Evolutionary conservation across 1,284 basidiomycete species (phyloP).

Genomic region (Ganoderma meredithae): DNA sequence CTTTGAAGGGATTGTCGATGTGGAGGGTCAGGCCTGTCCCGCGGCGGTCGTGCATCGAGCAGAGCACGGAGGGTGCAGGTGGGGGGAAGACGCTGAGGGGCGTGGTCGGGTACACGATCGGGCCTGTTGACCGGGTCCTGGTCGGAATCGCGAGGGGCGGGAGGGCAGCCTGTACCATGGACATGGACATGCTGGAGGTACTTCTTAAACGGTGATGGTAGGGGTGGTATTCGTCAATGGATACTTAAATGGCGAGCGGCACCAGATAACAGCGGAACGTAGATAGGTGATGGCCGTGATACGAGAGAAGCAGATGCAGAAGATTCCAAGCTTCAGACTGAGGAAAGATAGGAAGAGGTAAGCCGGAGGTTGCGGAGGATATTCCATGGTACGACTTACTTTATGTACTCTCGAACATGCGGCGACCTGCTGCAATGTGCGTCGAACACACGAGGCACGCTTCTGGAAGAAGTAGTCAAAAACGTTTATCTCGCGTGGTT

Average conservation of each 20-base stretch:
- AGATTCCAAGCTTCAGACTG: slow-evolving; percentile 31
- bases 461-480: not conserved
- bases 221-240: not conserved
- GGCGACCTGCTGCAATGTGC: slow-evolving; percentile 17
- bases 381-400: slow-evolving; percentile 10
- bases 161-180: slow-evolving; percentile 14
- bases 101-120: slow-evolving; percentile 33
- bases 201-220: slow-evolving; percentile 1
- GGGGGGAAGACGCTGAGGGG: slow-evolving; percentile 40
- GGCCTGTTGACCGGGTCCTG: slow-evolving; percentile 12
- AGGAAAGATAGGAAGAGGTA: slow-evolving; percentile 7
- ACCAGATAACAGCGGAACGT: not conserved
- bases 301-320: not conserved
- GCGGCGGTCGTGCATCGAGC: slow-evolving; percentile 36
- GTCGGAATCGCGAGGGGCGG: slow-evolving; percentile 22
- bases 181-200: slow-evolving; percentile 17
- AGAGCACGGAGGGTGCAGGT: slow-evolving; percentile 28
- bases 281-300: not conserved
- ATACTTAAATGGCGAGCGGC: not conserved
- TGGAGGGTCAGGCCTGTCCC: slow-evolving; percentile 36
- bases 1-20: slow-evolving; percentile 30
- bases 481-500: not conserved
- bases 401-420: slow-evolving; percentile 25
- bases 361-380: slow-evolving; percentile 5
- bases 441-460: slow-evolving; percentile 22